Base-by-base conservation (phyloP, 176 grass and related monocot species). In the Neostapfia colusana region DNA sequence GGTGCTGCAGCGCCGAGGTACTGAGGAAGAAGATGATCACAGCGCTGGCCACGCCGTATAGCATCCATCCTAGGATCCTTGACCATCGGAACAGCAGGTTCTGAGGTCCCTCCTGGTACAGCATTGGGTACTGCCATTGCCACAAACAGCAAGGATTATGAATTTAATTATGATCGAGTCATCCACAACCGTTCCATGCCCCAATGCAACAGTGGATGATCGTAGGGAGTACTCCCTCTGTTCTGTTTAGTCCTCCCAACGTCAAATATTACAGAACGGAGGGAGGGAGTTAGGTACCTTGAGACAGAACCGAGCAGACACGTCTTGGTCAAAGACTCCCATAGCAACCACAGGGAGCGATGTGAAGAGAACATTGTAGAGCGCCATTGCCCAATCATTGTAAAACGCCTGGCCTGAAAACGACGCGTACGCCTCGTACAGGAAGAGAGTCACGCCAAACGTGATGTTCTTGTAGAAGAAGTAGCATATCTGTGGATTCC, bases 381-480 rank as follows among this genome's bases (percentile, higher is more conserved):
- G 14, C 1, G 95, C 34, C 66, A 90, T 57, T 3, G 82, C 76
- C 95, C 95, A 98, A 50, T 94, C 91, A 34, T 98, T 91, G 74
- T 98, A 98, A 0, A 84, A 84, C 35, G 82, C 2, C 42, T 92
- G 68, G 3, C 89, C 95, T 0, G 95, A 93, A 21, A 91, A 98
- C 0, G 90, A 84, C 0, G 95, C 57, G 54, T 92, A 72, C 13
- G 76, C 87, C 65, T 98, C 95, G 18, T 74, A 98, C 72, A 93
- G 69, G 84, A 98, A 98, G 57, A 93, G 23, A 6, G 95, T 93
- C 69, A 92, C 56, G 5, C 95, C 95, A 10, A 98, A 98, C n/a
- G 83, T 78, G 70, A 98, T 81, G 75, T 98, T 98, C 87, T 98
- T 98, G 51, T 93, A 98, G 58, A 98, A 94, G 87, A 98, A 98